phyloP scores from a whole-genome alignment of 2,329 filamentous ascomycete species.

The Penicillium capsulatum region DNA sequence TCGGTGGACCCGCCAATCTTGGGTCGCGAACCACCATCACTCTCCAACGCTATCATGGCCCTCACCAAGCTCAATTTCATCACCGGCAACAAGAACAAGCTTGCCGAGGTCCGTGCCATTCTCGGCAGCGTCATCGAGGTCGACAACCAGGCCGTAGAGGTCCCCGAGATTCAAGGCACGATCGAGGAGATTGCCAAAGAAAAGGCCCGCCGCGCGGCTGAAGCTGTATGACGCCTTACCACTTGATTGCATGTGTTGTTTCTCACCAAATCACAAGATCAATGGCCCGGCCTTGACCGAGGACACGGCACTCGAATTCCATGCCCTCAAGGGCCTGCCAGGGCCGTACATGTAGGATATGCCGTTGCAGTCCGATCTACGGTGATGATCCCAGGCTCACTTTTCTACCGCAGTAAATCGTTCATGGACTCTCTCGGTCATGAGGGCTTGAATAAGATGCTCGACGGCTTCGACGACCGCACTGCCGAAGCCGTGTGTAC shows the following conservation, averaged over 20 bases:
- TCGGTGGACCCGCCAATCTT: background rate
- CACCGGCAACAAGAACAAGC: slow-evolving; percentile 92
- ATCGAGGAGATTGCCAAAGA: slow-evolving; percentile 87
- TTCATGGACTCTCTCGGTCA: slow-evolving; percentile 82
- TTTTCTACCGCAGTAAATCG: slow-evolving; percentile 66
- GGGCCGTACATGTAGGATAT: slow-evolving; percentile 95
- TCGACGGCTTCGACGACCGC: slow-evolving; percentile 85
- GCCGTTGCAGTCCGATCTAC: too few relatives aligned
- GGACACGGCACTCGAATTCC: slow-evolving; percentile 92
- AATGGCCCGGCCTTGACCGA: slow-evolving; percentile 88
- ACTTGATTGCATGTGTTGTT: background rate
- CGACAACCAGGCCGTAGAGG: slow-evolving; percentile 68
- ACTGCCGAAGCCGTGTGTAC: slow-evolving; percentile 91
- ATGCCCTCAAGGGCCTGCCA: slow-evolving; percentile 82
- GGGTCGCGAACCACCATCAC: background rate
- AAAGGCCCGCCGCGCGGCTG: slow-evolving; percentile 80
- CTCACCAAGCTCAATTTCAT: slow-evolving; percentile 76
- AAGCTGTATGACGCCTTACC: slow-evolving; percentile 55
- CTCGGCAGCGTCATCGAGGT: slow-evolving; percentile 69
- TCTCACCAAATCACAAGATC: slow-evolving; percentile 49
- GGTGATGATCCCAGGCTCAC: too few relatives aligned
- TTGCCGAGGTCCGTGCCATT: slow-evolving; percentile 83
- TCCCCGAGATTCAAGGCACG: slow-evolving; percentile 86
- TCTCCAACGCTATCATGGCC: slow-evolving; percentile 39
- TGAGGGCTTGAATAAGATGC: slow-evolving; percentile 80